Conservation (phyloP, 208 protist genomes). For the Crithidia bombi region DNA sequence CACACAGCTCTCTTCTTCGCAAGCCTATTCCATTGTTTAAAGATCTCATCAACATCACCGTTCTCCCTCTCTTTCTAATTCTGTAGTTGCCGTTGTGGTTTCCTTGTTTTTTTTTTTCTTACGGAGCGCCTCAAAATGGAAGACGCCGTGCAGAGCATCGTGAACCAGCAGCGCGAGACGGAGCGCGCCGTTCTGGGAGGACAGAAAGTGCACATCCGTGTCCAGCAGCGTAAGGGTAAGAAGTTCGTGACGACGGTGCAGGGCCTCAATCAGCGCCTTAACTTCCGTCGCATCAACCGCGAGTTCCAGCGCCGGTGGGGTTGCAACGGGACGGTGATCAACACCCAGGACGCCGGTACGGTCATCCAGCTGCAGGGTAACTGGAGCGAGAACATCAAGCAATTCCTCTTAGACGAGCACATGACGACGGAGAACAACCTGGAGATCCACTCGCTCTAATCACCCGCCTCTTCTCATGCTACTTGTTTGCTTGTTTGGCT, state of each 20-base stretch:
- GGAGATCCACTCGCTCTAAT: slow-evolving; percentile 97
- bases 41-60: no score
- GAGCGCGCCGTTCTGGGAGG: slow-evolving; percentile 63
- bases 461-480: no score
- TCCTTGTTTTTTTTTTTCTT: slow-evolving; percentile 21
- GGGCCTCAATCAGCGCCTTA: slow-evolving; percentile 91
- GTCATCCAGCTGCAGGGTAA: slow-evolving; percentile 98
- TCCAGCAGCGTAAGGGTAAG: slow-evolving; percentile 96
- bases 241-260: slow-evolving; percentile 97
- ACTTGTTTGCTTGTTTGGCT: no score
- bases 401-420: slow-evolving; percentile 94
- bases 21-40: not conserved
- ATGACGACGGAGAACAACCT: slow-evolving; percentile 87
- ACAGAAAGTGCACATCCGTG: slow-evolving; percentile 96
- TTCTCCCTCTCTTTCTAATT: not conserved
- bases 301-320: slow-evolving; percentile 91
- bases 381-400: slow-evolving; percentile 90
- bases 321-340: slow-evolving; percentile 96
- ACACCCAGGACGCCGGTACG: slow-evolving; percentile 78
- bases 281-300: slow-evolving; percentile 94
- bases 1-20: not conserved
- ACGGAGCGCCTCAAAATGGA: slow-evolving; percentile 25
- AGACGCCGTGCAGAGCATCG: slow-evolving; percentile 32
- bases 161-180: slow-evolving; percentile 69
- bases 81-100: not conserved